phyloP scores from a whole-genome alignment of 177 flowering plant species.

The Viscum album region DNA sequence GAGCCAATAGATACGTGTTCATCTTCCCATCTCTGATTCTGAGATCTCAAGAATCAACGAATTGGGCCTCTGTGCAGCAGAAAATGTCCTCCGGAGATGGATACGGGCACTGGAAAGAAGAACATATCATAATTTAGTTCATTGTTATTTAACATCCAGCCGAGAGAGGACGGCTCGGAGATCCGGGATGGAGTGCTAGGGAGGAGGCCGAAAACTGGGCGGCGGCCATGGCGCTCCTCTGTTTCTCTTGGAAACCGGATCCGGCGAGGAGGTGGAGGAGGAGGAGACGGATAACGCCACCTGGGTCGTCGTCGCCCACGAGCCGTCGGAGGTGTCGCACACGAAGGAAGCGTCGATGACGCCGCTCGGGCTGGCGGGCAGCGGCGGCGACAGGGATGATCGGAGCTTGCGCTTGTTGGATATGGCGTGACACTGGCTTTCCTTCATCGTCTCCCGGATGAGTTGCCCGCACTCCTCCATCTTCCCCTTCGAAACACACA shows the following conservation, averaged over 20 bases:
- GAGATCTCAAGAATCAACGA: no score
- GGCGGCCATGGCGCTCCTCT: slow-evolving; percentile 14
- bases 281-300: slow-evolving; percentile 33
- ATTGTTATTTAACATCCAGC: no score
- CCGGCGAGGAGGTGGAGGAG: slow-evolving; percentile 25
- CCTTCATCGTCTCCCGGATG: background rate
- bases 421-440: background rate
- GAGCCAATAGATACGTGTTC: no score
- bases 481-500: slow-evolving; percentile 1
- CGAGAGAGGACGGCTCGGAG: no score
- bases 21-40: no score
- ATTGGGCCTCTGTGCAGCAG: no score
- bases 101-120: no score
- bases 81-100: no score
- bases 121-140: no score
- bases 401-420: slow-evolving; percentile 8
- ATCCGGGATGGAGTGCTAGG: no score
- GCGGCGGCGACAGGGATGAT: slow-evolving; percentile 11
- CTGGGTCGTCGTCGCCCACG: slow-evolving; percentile 22
- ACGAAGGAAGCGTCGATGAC: slow-evolving; percentile 37
- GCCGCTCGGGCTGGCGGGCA: slow-evolving; percentile 38
- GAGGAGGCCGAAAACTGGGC: slow-evolving; percentile 10
- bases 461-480: slow-evolving; percentile 6
- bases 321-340: slow-evolving; percentile 39
- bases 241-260: slow-evolving; percentile 28